A percentile compares a stretch with the other conserved stretches of the same genome.
Evolutionary conservation across 352 stramenopile genomes (phyloP).

Genomic region (Albugo candida): DNA sequence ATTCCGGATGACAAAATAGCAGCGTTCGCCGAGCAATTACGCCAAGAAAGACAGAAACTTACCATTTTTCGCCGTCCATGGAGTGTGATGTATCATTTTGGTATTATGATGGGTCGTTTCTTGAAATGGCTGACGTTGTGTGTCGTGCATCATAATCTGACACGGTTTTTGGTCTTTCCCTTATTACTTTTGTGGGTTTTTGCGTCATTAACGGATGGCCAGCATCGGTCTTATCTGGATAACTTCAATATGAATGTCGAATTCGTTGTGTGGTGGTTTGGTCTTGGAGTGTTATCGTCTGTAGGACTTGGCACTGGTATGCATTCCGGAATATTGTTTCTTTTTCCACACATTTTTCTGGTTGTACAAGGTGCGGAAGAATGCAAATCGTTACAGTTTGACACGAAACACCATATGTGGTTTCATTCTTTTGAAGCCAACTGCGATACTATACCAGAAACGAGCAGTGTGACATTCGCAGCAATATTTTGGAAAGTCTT

Average conservation of each 20-base stretch:
- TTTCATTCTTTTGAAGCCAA: conserved; percentile 67
- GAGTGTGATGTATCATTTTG: conserved; percentile 61
- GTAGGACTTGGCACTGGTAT: conserved; percentile 88
- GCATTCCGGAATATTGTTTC: conserved; percentile 87
- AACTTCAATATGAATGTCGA: conserved; percentile 68
- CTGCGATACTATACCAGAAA: conserved; percentile 20
- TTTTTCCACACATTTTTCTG: conserved; percentile 90
- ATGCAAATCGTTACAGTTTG: conserved; percentile 76
- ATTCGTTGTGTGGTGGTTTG: conserved; percentile 87
- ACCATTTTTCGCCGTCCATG: conserved; percentile 65
- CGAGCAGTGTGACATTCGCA: conserved; percentile 40
- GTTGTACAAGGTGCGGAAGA: conserved; percentile 77
- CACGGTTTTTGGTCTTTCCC: conserved; percentile 59
- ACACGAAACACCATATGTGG: conserved; percentile 80
- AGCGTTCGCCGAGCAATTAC: conserved; percentile 31
- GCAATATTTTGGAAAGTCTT: conserved; percentile 84
- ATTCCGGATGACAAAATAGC: not conserved
- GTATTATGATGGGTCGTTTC: conserved; percentile 56
- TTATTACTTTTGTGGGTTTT: conserved; percentile 41
- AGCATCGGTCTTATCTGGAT: conserved; percentile 53
- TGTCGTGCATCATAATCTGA: conserved; percentile 42
- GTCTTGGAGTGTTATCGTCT: conserved; percentile 83
- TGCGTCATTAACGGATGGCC: conserved; percentile 41
- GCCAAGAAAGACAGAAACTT: conserved; percentile 60
- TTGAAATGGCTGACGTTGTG: conserved; percentile 43